These are phyloP conservation scores for Boletus tomentosulus DNA, from an alignment of 768 basidiomycete species.

Conservation along the genomic window DNA sequence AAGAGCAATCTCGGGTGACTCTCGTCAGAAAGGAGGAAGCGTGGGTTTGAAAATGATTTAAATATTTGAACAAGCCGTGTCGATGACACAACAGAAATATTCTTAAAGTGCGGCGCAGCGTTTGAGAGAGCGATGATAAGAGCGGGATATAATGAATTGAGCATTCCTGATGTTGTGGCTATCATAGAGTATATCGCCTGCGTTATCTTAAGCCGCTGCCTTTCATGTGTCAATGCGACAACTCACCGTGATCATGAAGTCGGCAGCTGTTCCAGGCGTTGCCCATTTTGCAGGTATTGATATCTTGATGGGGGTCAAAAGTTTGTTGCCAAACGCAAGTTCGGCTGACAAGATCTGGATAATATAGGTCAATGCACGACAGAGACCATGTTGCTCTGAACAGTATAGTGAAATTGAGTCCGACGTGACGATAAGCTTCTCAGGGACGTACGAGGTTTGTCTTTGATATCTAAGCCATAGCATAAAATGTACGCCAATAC, in stretches of 20 bases:
- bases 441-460: constrained; percentile 72
- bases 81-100: constrained; percentile 75
- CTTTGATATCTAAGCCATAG: constrained; percentile 84
- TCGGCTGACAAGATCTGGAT: constrained; percentile 90
- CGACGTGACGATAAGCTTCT: background rate
- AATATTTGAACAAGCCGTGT: constrained; percentile 86
- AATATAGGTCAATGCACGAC: constrained; percentile 86
- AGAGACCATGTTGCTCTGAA: constrained; percentile 85
- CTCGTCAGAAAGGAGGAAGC: constrained; percentile 89
- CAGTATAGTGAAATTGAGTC: constrained; percentile 3
- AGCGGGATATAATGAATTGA: constrained; percentile 87
- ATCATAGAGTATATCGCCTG: constrained; percentile 89
- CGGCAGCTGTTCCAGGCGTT: constrained; percentile 67
- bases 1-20: constrained; percentile 91
- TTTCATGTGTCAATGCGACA: background rate
- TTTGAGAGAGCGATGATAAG: constrained; percentile 89
- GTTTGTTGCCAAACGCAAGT: constrained; percentile 63
- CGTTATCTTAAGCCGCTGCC: constrained; percentile 3
- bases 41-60: constrained; percentile 84
- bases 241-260: constrained; percentile 84
- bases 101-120: constrained; percentile 79
- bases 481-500: constrained; percentile 75
- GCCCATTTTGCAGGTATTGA: constrained; percentile 76
- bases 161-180: constrained; percentile 76
- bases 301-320: constrained; percentile 60